Percentiles rank a stretch among this genome's conserved stretches.
Conservation (phyloP, 257 asterid genomes). For the Jasminum sambac region DNA sequence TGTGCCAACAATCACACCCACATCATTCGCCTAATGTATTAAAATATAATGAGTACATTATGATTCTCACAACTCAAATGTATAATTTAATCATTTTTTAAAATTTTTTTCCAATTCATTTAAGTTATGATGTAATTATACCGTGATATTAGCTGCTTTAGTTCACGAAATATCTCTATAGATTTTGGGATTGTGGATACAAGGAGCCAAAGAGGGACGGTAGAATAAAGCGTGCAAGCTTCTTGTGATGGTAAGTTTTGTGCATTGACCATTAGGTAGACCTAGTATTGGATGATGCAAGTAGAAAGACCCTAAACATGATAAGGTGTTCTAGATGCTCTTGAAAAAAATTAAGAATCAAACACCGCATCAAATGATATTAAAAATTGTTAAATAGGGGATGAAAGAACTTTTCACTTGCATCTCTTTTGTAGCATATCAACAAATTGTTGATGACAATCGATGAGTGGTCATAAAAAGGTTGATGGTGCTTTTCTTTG, state of each 20-base stretch:
- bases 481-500: neutral
- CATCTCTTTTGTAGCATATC: neutral
- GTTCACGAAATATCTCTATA: neutral
- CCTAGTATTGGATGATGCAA: neutral
- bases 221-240: neutral
- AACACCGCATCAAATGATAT: neutral
- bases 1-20: no score
- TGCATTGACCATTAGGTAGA: neutral
- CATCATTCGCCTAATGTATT: no score
- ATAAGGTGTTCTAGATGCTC: neutral
- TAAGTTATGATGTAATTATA: neutral
- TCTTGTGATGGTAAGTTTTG: neutral
- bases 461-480: neutral
- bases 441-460: neutral
- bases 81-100: neutral
- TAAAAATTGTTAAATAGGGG: neutral
- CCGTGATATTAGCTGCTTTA: neutral
- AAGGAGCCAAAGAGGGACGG: neutral
- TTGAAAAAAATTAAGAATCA: neutral
- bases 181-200: neutral
- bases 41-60: no score
- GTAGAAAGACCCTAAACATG: neutral
- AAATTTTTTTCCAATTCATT: neutral
- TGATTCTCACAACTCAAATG: neutral
- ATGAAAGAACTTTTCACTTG: neutral